Conservation (phyloP, 2,329 filamentous ascomycete genomes). For the Diaporthe citrichinensis region DNA sequence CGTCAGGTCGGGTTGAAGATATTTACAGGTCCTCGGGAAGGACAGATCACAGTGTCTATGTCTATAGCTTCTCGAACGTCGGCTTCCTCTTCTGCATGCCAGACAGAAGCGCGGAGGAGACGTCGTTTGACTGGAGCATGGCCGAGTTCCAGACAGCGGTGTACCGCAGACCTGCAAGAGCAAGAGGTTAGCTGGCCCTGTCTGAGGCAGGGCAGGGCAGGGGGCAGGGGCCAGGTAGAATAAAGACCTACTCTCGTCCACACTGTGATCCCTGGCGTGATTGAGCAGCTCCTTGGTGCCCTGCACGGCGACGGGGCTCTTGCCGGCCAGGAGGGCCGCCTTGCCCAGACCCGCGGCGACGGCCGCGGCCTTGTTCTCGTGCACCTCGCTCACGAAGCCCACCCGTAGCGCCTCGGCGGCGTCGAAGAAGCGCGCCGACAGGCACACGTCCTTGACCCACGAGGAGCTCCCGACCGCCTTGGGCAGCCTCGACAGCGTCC, state of each 20-base stretch:
- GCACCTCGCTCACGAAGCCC: conserved; percentile 78
- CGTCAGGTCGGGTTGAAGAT: neutral
- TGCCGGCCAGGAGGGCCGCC: conserved; percentile 77
- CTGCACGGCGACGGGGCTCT: conserved; percentile 90
- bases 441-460: conserved; percentile 85
- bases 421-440: conserved; percentile 79
- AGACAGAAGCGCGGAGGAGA: conserved; percentile 80
- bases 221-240: conserved; percentile 23
- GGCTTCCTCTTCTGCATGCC: conserved; percentile 84
- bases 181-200: conserved; percentile 29
- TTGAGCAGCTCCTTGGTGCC: conserved; percentile 91
- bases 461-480: conserved; percentile 78
- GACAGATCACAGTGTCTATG: neutral
- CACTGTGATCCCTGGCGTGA: conserved; percentile 82
- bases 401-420: conserved; percentile 78
- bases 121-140: conserved; percentile 85
- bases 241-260: conserved; percentile 77
- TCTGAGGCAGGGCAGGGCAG: conserved; percentile 7
- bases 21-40: neutral
- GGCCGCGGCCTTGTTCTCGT: conserved; percentile 73
- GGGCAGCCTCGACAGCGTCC: conserved; percentile 80
- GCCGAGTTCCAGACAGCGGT: conserved; percentile 90
- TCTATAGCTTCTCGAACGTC: conserved; percentile 85
- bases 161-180: conserved; percentile 76
- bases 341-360: conserved; percentile 74